These are phyloP conservation scores for Cladobotryum protrusum DNA, from an alignment of 2,329 filamentous ascomycete genomes.

Conservation along the genomic window DNA sequence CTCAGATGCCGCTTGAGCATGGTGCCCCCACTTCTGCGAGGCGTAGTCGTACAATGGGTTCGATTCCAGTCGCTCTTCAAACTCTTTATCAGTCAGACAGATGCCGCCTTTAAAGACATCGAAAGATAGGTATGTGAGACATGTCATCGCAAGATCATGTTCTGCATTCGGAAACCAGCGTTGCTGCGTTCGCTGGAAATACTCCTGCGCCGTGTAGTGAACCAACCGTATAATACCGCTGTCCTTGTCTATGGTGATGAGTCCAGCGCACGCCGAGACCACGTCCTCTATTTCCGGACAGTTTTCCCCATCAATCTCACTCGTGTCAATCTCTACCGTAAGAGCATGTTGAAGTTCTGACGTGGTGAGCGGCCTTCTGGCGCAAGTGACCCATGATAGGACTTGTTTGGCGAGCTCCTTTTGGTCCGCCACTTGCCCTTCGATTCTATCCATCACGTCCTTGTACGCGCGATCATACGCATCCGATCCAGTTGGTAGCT, in stretches of 20 bases:
- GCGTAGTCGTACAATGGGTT: constrained; percentile 27
- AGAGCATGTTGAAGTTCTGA: constrained; percentile 37
- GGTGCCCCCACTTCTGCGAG: constrained; percentile 27
- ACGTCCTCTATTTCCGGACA: constrained; percentile 25
- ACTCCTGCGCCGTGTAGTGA: constrained; percentile 40
- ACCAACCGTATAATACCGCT: constrained; percentile 34
- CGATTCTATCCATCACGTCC: constrained; percentile 34
- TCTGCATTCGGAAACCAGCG: constrained; percentile 27
- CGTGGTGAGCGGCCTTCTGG: constrained; percentile 25
- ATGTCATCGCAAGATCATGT: constrained; percentile 22
- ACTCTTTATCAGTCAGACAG: constrained; percentile 15
- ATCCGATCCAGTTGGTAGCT: neutral
- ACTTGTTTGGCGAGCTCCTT: constrained; percentile 28
- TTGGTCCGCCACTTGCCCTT: constrained; percentile 25
- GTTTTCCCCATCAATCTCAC: constrained; percentile 27
- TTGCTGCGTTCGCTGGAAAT: constrained; percentile 23
- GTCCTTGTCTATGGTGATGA: constrained; percentile 34
- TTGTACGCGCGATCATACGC: constrained; percentile 33
- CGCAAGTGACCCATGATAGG: constrained; percentile 34
- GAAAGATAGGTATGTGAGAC: constrained; percentile 25
- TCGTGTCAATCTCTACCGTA: constrained; percentile 23
- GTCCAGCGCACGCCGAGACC: constrained; percentile 32
- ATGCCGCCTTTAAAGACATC: neutral
- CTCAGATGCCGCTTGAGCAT: constrained; percentile 18
- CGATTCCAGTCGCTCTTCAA: constrained; percentile 15